Conservation (phyloP, 1,139 yeast genomes). For the Magnusiomyces tetraspermus region DNA sequence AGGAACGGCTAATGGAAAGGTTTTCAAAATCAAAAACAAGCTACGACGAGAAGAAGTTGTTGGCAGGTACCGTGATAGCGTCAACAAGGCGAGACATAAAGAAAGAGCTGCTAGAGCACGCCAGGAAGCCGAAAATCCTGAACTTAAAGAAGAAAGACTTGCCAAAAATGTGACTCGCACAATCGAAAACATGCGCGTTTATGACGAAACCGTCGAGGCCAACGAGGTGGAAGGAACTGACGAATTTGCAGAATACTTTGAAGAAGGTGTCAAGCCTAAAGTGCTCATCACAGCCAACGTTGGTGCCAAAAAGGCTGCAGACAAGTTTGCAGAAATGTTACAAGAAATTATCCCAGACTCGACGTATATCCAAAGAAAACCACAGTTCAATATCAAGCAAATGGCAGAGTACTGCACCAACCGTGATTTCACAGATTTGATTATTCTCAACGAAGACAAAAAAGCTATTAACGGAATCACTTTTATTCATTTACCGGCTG, state of each 20-base stretch:
- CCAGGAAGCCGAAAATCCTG: slow-evolving; percentile 76
- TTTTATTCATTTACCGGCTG: slow-evolving; percentile 84
- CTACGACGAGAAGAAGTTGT: slow-evolving; percentile 70
- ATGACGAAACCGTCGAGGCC: slow-evolving; percentile 72
- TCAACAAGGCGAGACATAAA: slow-evolving; percentile 68
- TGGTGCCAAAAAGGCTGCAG: slow-evolving; percentile 76
- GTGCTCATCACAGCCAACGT: slow-evolving; percentile 82
- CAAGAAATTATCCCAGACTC: slow-evolving; percentile 79
- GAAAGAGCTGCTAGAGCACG: slow-evolving; percentile 68
- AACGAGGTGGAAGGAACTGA: slow-evolving; percentile 71
- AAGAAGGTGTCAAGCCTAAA: slow-evolving; percentile 58
- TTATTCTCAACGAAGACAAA: slow-evolving; percentile 88
- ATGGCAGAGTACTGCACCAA: slow-evolving; percentile 75
- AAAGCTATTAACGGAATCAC: slow-evolving; percentile 86
- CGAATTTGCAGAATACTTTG: slow-evolving; percentile 57
- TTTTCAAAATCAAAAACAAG: slow-evolving; percentile 40
- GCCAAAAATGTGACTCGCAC: slow-evolving; percentile 78
- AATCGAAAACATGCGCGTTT: slow-evolving; percentile 78
- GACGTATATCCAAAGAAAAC: slow-evolving; percentile 78
- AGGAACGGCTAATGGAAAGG: slow-evolving; percentile 11
- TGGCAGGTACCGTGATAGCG: slow-evolving; percentile 63
- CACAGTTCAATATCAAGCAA: slow-evolving; percentile 72
- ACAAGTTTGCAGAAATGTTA: slow-evolving; percentile 79
- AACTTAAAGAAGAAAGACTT: slow-evolving; percentile 67
- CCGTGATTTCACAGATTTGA: slow-evolving; percentile 76